A percentile compares a stretch with the other conserved stretches of the same genome.
Evolutionary conservation across 1,139 yeast genomes (phyloP).

Genomic region (Trichomonascaceae sp.): DNA sequence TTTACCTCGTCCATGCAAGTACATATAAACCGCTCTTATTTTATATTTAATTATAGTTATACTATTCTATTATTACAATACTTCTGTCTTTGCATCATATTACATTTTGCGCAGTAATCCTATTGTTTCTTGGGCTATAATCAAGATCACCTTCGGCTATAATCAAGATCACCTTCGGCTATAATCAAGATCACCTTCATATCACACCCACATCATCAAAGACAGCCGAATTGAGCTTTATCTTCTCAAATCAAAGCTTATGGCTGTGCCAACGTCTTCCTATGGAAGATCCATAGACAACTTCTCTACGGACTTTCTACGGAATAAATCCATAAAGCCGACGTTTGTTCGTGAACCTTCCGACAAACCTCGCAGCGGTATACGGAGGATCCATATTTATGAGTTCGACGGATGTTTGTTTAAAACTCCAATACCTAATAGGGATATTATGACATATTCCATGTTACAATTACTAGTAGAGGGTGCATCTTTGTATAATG

Average conservation of each 20-base stretch:
- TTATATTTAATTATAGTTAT: too few relatives aligned
- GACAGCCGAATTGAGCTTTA: background rate
- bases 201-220: too few relatives aligned
- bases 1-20: too few relatives aligned
- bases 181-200: too few relatives aligned
- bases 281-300: background rate
- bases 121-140: too few relatives aligned
- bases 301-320: background rate
- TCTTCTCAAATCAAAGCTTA: background rate
- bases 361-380: background rate
- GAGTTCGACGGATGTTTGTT: constrained; percentile 47
- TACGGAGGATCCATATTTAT: constrained; percentile 34
- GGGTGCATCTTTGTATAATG: constrained; percentile 29
- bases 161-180: too few relatives aligned
- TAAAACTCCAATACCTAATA: constrained; percentile 41
- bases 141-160: too few relatives aligned
- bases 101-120: too few relatives aligned
- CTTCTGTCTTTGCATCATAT: too few relatives aligned
- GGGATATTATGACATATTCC: constrained; percentile 31
- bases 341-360: background rate
- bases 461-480: constrained; percentile 28
- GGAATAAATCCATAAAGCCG: background rate
- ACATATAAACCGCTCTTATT: too few relatives aligned
- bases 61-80: too few relatives aligned
- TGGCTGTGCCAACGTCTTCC: background rate